A percentile compares a stretch with the other conserved stretches of the same genome.
These are phyloP conservation scores for Suhomyces atakaporum DNA, from an alignment of 1,139 yeast genomes.

Conservation along the genomic window DNA sequence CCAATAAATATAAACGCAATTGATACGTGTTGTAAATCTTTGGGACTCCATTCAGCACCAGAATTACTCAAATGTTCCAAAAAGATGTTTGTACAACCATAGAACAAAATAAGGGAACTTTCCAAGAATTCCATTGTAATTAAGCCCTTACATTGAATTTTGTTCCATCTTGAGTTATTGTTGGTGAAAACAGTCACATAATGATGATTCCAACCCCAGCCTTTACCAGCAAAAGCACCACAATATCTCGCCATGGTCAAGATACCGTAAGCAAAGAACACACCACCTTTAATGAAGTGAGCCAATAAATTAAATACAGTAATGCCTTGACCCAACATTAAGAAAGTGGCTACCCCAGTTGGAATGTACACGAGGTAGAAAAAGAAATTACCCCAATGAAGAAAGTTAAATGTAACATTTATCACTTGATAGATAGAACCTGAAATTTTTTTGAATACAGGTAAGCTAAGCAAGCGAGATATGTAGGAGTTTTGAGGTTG, in stretches of 20 bases:
- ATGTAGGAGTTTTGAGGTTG: too few species aligned
- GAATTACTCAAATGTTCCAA: constrained; percentile 78
- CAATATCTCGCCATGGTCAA: constrained; percentile 80
- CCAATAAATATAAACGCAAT: constrained; percentile 95
- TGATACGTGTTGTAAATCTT: constrained; percentile 92
- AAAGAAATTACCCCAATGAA: constrained; percentile 68
- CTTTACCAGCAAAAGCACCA: constrained; percentile 72
- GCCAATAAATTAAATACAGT: constrained; percentile 82
- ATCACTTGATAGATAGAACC: constrained; percentile 7
- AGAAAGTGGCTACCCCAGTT: constrained; percentile 77
- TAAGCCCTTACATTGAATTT: constrained; percentile 55
- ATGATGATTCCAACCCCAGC: constrained; percentile 90
- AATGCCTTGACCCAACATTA: constrained; percentile 64
- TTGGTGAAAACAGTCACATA: constrained; percentile 26
- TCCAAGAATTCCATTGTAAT: constrained; percentile 87
- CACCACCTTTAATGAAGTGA: constrained; percentile 95
- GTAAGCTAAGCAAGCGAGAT: constrained; percentile 14
- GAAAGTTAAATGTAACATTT: constrained; percentile 44
- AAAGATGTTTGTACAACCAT: constrained; percentile 86
- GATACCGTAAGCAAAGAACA: constrained; percentile 75
- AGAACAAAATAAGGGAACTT: constrained; percentile 73
- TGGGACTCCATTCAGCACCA: constrained; percentile 84
- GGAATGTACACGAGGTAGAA: constrained; percentile 62
- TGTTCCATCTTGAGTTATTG: constrained; percentile 34
- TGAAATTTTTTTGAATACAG: constrained; percentile 13